Conservation (phyloP, 2,329 filamentous ascomycete genomes). For the Cordyceps tenuipes region DNA sequence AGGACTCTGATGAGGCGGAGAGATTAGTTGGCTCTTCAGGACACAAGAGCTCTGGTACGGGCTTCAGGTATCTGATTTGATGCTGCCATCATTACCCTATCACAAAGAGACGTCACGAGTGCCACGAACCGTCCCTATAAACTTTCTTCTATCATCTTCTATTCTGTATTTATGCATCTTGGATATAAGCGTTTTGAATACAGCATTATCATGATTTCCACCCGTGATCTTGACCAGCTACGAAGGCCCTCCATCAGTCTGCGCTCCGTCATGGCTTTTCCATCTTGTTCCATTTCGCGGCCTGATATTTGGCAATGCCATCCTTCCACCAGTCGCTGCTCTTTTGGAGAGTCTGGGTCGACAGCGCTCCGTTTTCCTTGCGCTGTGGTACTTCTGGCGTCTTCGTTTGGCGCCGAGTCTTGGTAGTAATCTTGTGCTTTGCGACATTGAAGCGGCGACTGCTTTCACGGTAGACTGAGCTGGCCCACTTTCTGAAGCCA, state of each 20-base stretch:
- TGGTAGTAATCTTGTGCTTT: constrained; percentile 23
- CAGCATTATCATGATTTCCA: constrained; percentile 1
- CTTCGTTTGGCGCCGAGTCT: constrained; percentile 18
- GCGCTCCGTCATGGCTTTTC: neutral
- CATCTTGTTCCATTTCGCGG: constrained; percentile 26
- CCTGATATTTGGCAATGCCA: constrained; percentile 25
- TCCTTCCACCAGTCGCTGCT: constrained; percentile 29
- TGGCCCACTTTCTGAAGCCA: constrained; percentile 24
- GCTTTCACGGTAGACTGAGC: constrained; percentile 20
- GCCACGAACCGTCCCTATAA: neutral
- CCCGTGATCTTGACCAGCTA: neutral
- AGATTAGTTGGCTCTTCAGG: constrained; percentile 28
- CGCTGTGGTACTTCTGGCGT: constrained; percentile 19
- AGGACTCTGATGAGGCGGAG: constrained; percentile 27
- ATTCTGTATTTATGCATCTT: constrained; percentile 7
- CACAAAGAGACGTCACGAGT: neutral
- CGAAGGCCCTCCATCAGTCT: neutral
- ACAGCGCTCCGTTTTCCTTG: constrained; percentile 18
- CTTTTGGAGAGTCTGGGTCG: constrained; percentile 12
- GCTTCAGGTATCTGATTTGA: constrained; percentile 42
- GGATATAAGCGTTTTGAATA: neutral
- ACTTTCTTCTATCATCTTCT: neutral
- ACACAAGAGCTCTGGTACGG: constrained; percentile 17
- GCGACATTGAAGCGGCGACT: constrained; percentile 20
- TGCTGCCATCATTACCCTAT: neutral